Base-by-base conservation (phyloP, 768 basidiomycete species). In the Kwoniella shandongensis region DNA sequence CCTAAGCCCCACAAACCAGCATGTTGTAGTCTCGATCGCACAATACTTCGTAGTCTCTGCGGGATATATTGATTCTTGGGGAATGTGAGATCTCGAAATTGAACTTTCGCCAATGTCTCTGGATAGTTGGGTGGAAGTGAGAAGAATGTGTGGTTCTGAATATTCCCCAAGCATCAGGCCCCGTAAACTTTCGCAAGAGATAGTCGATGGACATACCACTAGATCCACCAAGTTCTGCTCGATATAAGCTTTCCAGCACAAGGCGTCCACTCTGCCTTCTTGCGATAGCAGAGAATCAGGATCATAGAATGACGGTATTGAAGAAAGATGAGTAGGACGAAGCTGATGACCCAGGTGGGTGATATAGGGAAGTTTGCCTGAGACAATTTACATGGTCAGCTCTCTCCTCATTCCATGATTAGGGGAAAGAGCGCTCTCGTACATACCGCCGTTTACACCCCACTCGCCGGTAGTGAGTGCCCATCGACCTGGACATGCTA, bases 1-100 rank as follows among this genome's bases (percentile, higher is more conserved):
- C 70, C 70, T 3, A 72, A 22, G n/a, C 67, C 67, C 70, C 70
- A 72, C 8, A 72, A 38, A 7, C 67, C 67, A 6, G 67, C 65
- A 56, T 72, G 52, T 50, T 67, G 54, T 25, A 72, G 45, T 22
- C 70, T 53, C 1, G 58, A 59, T 44, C 59, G 60, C 22, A 61
- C 42, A 5, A 67, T 61, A 26, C 63, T 56, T 10, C 61, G 48
- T 18, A 72, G 22, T 20, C 70, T 45, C 45, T 72, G 70, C 0
- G 70, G 66, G 36, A 67, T 66, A 32, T 72, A 72, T 6, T 59
- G 55, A 29, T 50, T 56, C 40, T 59, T 44, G 1, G 65, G 63
- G 20, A 58, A 67, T 12, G 35, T 25, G 1, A 67, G 47, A 29
- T 45, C 25, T 7, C 42, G 15, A 6, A 50, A 23, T 46, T 65